A percentile compares a stretch with the other conserved stretches of the same genome.
Conservation (phyloP, 2,329 filamentous ascomycete genomes). For the Fusarium sp. region DNA sequence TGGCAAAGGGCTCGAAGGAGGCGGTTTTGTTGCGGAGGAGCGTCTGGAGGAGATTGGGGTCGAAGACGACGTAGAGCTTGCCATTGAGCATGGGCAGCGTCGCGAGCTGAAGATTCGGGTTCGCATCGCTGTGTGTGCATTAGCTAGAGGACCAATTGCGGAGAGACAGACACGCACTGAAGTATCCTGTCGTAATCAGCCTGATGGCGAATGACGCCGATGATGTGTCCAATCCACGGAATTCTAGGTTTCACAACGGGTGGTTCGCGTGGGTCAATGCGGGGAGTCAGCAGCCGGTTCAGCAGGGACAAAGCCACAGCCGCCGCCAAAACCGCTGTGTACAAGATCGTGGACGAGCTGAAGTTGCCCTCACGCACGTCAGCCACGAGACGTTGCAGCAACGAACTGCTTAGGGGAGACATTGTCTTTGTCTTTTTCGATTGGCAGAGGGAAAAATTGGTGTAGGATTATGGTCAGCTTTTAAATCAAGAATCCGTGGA, state of each 20-base stretch:
- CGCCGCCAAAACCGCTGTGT: conserved; percentile 22
- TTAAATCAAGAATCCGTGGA: not conserved
- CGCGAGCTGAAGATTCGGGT: conserved; percentile 52
- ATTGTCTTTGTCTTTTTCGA: not conserved
- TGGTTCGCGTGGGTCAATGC: conserved; percentile 56
- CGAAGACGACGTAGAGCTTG: conserved; percentile 60
- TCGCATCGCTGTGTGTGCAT: conserved; percentile 40
- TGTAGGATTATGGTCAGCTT: not conserved
- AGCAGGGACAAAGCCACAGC: conserved; percentile 29
- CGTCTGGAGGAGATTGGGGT: conserved; percentile 54
- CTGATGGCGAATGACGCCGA: conserved; percentile 56
- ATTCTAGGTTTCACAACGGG: conserved; percentile 56
- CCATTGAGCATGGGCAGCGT: conserved; percentile 60
- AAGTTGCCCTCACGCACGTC: conserved; percentile 11
- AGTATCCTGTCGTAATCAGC: conserved; percentile 54
- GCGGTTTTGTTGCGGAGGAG: conserved; percentile 57
- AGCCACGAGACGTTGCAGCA: conserved; percentile 11
- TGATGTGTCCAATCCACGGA: conserved; percentile 61
- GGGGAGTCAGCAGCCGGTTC: conserved; percentile 34
- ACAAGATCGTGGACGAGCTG: conserved; percentile 56
- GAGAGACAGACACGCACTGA: conserved; percentile 49
- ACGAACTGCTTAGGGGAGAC: not conserved
- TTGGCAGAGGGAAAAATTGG: not conserved
- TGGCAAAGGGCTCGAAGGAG: conserved; percentile 58
- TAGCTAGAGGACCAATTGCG: not conserved